Evolutionary conservation across 2,329 filamentous ascomycete species (phyloP).

Genomic region (Fusarium sp.): DNA sequence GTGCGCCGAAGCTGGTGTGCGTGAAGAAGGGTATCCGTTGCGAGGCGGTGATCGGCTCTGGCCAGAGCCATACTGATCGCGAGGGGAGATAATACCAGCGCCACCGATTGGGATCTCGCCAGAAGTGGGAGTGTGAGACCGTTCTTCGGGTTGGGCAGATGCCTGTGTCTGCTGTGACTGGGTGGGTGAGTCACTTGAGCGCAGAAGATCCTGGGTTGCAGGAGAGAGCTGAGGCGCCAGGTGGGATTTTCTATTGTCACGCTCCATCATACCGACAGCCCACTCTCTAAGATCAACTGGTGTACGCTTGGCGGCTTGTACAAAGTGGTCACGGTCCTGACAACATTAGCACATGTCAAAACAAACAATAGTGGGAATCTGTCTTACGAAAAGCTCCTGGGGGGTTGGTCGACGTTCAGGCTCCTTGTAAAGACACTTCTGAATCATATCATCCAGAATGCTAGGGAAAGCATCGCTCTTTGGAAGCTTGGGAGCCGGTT

Average conservation of each 20-base stretch:
- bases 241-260: slow-evolving; percentile 94
- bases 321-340: slow-evolving; percentile 90
- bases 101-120: slow-evolving; percentile 76
- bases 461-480: slow-evolving; percentile 97
- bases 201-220: slow-evolving; percentile 78
- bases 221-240: slow-evolving; percentile 83
- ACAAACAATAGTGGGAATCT: slow-evolving; percentile 6
- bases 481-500: slow-evolving; percentile 90
- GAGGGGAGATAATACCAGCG: slow-evolving; percentile 63
- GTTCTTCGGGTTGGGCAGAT: slow-evolving; percentile 52
- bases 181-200: slow-evolving; percentile 69
- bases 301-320: slow-evolving; percentile 95
- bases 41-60: slow-evolving; percentile 63
- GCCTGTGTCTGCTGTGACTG: slow-evolving; percentile 50
- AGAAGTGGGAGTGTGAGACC: slow-evolving; percentile 71
- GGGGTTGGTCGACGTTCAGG: slow-evolving; percentile 91
- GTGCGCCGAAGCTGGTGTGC: slow-evolving; percentile 54
- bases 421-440: slow-evolving; percentile 92
- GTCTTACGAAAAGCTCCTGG: slow-evolving; percentile 85
- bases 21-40: slow-evolving; percentile 57
- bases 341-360: slow-evolving; percentile 23
- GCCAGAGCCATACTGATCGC: slow-evolving; percentile 56
- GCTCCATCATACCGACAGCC: slow-evolving; percentile 93
- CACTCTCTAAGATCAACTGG: slow-evolving; percentile 93
- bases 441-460: slow-evolving; percentile 96